Evolutionary conservation across 306 rosid genomes (phyloP).

Genomic region (Lathyrus sativus): DNA sequence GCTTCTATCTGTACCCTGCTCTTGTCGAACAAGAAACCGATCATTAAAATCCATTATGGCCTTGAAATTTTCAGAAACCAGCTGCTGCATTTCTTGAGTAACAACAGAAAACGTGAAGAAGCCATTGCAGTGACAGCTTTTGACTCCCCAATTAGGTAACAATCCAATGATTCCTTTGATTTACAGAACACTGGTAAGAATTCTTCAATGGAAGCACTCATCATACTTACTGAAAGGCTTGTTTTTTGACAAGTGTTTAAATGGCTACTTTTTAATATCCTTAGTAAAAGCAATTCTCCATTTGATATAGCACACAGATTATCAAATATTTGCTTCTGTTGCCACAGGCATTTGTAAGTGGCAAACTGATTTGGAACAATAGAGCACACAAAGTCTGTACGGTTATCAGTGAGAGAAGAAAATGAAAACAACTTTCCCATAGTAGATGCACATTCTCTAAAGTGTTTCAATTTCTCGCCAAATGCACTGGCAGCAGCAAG

Average conservation of each 20-base stretch:
- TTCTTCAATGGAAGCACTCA: constrained; percentile 57
- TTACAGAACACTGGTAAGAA: constrained; percentile 58
- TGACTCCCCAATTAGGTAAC: constrained; percentile 56
- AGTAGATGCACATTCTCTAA: constrained; percentile 56
- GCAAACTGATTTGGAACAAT: constrained; percentile 54
- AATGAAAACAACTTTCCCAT: constrained; percentile 56
- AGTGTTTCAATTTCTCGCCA: constrained; percentile 58
- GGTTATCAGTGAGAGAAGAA: constrained; percentile 42
- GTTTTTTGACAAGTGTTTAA: constrained; percentile 54
- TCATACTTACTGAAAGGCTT: constrained; percentile 49
- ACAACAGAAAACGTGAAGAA: constrained; percentile 45
- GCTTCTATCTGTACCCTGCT: constrained; percentile 48
- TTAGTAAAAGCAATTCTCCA: constrained; percentile 71
- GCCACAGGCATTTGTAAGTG: constrained; percentile 79
- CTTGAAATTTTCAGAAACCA: constrained; percentile 61
- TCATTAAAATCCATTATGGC: constrained; percentile 51
- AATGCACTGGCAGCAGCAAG: constrained; percentile 60
- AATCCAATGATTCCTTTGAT: constrained; percentile 81
- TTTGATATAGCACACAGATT: constrained; percentile 50
- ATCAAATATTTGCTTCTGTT: constrained; percentile 89
- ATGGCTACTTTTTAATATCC: constrained; percentile 56
- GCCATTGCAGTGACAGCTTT: constrained; percentile 49
- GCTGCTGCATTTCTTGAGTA: constrained; percentile 63
- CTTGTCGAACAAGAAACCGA: constrained; percentile 42
- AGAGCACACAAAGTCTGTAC: constrained; percentile 38